Base-by-base conservation (phyloP, 2,329 filamentous ascomycete genomes). In the Fonsecaea pedrosoi region DNA sequence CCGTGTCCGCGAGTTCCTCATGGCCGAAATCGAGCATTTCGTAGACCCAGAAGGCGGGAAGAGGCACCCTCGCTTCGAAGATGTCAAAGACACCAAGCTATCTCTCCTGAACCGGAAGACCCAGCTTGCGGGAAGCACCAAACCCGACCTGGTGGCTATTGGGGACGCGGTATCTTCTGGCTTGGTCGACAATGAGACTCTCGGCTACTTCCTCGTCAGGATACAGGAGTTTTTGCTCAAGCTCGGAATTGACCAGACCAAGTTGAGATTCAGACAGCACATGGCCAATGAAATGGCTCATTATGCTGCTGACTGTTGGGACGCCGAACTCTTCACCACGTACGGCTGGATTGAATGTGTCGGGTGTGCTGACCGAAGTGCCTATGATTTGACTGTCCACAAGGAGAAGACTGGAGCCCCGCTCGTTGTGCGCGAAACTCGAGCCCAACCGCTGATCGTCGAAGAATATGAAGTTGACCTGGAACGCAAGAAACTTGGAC, bases 1-100 rank as follows among this genome's bases (percentile, higher is more conserved):
- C 66, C 91, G 95, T 74, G 95, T 99, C 53, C 92, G 95, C 74
- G 95, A 99, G 79, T 98, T 99, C 82, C 82, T 97, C 74, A 98
- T 99, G 95, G 95, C 94, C 30, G 95, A 99, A 82, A 97, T 99
- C 74, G 95, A 99, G 83, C 95, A 99, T 80, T 99, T 92, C 77
- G 95, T 99, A 72, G 95, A 99, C 75, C 95, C 95, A 10, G 85
- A 95, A 75, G 89, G 92, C 76, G 92, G 93, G 81, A 99, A 99
- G 88, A 96, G 95, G 82, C 95, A 99, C 78, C 82, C 86, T 60
- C 90, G 94, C 64, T 99, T 99, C 81, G 81, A 87, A 54, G 92
- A 97, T 75, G 89, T 99, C 66, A 89, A 92, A 76, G 84, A 96
- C 73, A 82, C 95, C 55, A 90, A 96, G 82, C 85, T 99, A 65